These are phyloP conservation scores for Aspergillus oerlinghausenensis DNA, from an alignment of 2,329 filamentous ascomycete species.

Conservation along the genomic window DNA sequence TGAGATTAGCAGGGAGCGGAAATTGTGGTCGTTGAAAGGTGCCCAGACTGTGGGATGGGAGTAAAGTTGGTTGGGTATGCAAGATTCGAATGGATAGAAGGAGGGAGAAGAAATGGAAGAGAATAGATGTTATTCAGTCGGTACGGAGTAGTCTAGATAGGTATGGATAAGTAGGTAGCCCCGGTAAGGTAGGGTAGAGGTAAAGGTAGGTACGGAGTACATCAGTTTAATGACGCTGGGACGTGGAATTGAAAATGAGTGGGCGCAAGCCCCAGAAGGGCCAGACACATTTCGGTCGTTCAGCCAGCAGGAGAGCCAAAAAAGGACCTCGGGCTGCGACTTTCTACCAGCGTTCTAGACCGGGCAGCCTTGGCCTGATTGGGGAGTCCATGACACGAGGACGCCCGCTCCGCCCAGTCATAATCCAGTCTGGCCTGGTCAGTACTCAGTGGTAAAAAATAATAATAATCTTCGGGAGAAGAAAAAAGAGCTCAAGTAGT, in stretches of 20 bases:
- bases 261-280: constrained; percentile 10
- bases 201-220: background rate
- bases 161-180: too few relatives aligned
- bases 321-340: constrained; percentile 13
- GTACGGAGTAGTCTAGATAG: too few relatives aligned
- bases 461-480: background rate
- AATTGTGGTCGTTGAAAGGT: constrained; percentile 10
- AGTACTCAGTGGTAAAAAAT: background rate
- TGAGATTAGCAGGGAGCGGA: constrained; percentile 11
- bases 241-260: constrained; percentile 11
- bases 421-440: background rate
- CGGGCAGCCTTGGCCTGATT: constrained; percentile 15
- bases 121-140: background rate
- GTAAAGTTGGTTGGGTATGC: background rate
- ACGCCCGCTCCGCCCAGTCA: constrained; percentile 6
- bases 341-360: constrained; percentile 19
- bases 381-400: constrained; percentile 22
- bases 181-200: too few relatives aligned
- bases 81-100: constrained; percentile 17
- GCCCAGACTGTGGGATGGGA: background rate
- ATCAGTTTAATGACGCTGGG: constrained; percentile 15
- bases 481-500: background rate
- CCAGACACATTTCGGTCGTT: constrained; percentile 1
- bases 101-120: constrained; percentile 12
- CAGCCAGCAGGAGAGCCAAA: constrained; percentile 1